A percentile compares a stretch with the other conserved stretches of the same genome.
Conservation (phyloP, 1,284 basidiomycete genomes). For the Thecaphora thlaspeos region DNA sequence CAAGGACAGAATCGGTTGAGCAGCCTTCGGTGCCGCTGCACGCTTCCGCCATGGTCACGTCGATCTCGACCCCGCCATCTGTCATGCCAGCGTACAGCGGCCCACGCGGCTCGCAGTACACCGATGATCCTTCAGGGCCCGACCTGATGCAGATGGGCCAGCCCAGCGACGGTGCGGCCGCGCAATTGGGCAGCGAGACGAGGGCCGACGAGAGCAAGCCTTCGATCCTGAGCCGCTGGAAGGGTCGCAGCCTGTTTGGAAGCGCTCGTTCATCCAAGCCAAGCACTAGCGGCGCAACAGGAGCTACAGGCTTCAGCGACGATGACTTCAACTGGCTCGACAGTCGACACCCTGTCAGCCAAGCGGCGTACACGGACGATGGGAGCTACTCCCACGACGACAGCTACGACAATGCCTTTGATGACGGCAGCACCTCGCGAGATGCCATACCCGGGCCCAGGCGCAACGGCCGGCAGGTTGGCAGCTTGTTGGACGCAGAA, state of each 20-base stretch:
- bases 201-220: conserved; percentile 4
- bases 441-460: conserved; percentile 12
- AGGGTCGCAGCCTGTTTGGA: conserved; percentile 20
- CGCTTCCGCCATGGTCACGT: too few species aligned
- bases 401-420: not conserved
- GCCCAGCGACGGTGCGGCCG: not conserved
- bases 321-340: conserved; percentile 34
- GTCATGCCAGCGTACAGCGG: too few species aligned
- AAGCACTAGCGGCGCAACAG: too few species aligned
- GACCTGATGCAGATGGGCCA: not conserved
- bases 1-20: conserved; percentile 4
- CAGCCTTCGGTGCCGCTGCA: too few species aligned
- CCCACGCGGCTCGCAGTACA: not conserved
- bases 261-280: too few species aligned
- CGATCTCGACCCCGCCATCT: conserved; percentile 5
- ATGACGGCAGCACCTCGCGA: not conserved
- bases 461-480: too few species aligned
- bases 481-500: too few species aligned
- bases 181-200: not conserved
- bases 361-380: not conserved
- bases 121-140: too few species aligned
- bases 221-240: conserved; percentile 25
- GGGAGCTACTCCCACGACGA: not conserved
- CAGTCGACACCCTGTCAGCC: conserved; percentile 6
- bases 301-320: conserved; percentile 3